Conservation (phyloP, 2,329 filamentous ascomycete genomes). For the Hymenotorrendiella dingleyae region DNA sequence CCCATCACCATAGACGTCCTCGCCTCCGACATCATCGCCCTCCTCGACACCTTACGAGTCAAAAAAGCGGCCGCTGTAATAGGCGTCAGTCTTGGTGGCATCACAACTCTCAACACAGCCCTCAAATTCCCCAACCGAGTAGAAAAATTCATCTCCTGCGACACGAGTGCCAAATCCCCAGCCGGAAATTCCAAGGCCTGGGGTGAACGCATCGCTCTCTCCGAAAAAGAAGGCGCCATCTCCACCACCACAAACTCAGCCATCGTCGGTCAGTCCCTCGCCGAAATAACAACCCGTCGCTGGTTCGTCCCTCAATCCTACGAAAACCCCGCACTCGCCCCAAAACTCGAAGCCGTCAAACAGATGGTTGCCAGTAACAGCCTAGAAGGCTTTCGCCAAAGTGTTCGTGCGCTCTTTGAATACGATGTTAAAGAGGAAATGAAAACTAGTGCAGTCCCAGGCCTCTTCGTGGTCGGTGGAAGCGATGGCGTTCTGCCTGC, state of each 20-base stretch:
- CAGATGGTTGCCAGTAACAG: constrained; percentile 65
- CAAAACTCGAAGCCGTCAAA: constrained; percentile 51
- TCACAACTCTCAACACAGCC: constrained; percentile 67
- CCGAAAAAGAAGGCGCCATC: constrained; percentile 48
- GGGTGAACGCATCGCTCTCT: constrained; percentile 67
- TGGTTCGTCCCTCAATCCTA: constrained; percentile 67
- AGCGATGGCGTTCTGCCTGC: constrained; percentile 69
- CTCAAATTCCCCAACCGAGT: constrained; percentile 58
- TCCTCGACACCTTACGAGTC: constrained; percentile 67
- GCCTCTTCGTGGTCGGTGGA: constrained; percentile 66
- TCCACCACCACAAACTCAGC: constrained; percentile 39
- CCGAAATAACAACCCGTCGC: constrained; percentile 62
- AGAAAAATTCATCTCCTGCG: constrained; percentile 62
- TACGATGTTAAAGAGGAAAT: constrained; percentile 61
- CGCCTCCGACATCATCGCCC: constrained; percentile 57
- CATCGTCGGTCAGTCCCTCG: constrained; percentile 60
- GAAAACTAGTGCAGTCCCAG: constrained; percentile 48
- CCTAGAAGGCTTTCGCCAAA: constrained; percentile 61
- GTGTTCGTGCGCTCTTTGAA: constrained; percentile 64
- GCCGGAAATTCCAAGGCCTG: constrained; percentile 72
- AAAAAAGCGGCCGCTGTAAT: constrained; percentile 59
- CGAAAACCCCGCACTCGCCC: constrained; percentile 41
- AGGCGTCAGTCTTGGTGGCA: constrained; percentile 77
- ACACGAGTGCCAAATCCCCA: constrained; percentile 70
- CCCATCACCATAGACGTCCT: constrained; percentile 46